A percentile compares a stretch with the other conserved stretches of the same genome.
Evolutionary conservation across 106 monocot species (phyloP).

Genomic region (Iris macrosiphon): DNA sequence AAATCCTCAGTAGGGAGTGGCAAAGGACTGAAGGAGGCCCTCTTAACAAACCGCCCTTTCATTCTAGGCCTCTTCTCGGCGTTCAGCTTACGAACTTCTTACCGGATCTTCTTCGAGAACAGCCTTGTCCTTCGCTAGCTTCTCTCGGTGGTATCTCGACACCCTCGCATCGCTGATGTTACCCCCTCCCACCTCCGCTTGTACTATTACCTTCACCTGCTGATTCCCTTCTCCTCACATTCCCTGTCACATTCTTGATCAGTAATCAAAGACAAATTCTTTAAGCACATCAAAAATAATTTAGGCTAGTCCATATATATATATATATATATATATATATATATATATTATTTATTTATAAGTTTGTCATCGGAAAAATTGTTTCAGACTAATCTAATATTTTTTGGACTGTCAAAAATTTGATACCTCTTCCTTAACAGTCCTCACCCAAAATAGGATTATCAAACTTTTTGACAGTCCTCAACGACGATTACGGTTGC

Average conservation of each 20-base stretch:
- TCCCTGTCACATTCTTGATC: conserved; percentile 16
- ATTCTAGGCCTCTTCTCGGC: conserved; percentile 95
- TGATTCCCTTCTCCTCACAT: conserved; percentile 24
- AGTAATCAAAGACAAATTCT: too few species aligned
- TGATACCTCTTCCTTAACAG: too few species aligned
- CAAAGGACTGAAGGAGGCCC: conserved; percentile 15
- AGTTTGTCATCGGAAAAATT: background rate
- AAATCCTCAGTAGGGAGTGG: too few species aligned
- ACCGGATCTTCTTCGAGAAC: conserved; percentile 95
- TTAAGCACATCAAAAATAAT: too few species aligned
- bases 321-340: too few species aligned
- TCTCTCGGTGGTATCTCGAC: conserved; percentile 81
- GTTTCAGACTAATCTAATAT: background rate
- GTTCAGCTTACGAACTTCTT: conserved; percentile 60
- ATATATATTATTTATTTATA: too few species aligned
- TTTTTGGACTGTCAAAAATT: too few species aligned
- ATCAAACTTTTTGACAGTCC: too few species aligned
- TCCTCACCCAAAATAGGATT: too few species aligned
- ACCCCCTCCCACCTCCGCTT: background rate
- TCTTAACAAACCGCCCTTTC: conserved; percentile 93
- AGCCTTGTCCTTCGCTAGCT: conserved; percentile 84
- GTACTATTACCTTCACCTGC: background rate
- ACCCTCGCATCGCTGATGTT: conserved; percentile 68
- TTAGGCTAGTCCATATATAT: too few species aligned
- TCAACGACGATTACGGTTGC: too few species aligned